Evolutionary conservation across 2,329 filamentous ascomycete genomes (phyloP).

Genomic region (Corniculantispora saksenae): DNA sequence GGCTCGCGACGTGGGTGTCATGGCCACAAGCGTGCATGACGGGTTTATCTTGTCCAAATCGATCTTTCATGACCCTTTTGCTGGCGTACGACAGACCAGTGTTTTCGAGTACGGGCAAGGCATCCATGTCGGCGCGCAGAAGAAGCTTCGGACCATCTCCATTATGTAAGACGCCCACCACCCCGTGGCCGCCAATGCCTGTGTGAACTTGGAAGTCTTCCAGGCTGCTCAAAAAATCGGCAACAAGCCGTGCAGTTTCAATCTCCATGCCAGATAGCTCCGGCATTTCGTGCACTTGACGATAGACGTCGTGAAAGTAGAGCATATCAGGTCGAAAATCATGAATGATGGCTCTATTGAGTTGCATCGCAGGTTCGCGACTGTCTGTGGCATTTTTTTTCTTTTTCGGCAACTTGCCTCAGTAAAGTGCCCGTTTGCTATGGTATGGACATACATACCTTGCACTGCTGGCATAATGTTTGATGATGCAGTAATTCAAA

Average conservation of each 20-base stretch:
- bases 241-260: constrained; percentile 51
- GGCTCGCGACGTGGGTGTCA: constrained; percentile 61
- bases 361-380: too few species aligned
- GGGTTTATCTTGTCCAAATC: constrained; percentile 49
- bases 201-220: constrained; percentile 41
- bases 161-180: constrained; percentile 57
- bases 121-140: constrained; percentile 64
- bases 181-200: constrained; percentile 59
- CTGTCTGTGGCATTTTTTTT: too few species aligned
- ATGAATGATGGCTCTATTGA: background rate
- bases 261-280: constrained; percentile 60
- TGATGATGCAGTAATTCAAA: too few species aligned
- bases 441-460: too few species aligned
- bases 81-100: constrained; percentile 59
- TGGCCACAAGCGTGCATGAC: constrained; percentile 72
- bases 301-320: background rate
- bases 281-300: constrained; percentile 48
- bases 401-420: too few species aligned
- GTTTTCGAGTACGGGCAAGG: constrained; percentile 56
- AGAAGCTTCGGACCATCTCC: constrained; percentile 56
- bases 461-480: too few species aligned
- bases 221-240: constrained; percentile 36
- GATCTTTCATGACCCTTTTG: constrained; percentile 37
- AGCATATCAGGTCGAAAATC: background rate
- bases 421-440: too few species aligned